Evolutionary conservation across 108 stramenopile genomes (phyloP).

Genomic region (Fragilariopsis cylindrus): DNA sequence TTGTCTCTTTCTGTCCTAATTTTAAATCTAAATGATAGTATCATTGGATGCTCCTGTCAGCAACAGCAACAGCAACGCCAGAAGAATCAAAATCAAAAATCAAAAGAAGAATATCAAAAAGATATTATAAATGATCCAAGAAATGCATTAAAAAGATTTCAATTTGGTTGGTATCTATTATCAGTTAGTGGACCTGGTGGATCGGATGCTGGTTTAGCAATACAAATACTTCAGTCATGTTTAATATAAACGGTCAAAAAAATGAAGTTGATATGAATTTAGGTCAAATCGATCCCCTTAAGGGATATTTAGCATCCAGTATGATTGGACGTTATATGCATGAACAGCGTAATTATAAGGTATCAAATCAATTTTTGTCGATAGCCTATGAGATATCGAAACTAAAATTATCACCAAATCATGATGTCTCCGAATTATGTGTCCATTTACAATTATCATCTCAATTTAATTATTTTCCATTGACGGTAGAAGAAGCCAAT

Average conservation of each 20-base stretch:
- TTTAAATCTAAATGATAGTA: no score
- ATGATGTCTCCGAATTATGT: slow-evolving; percentile 2
- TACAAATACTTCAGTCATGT: background rate
- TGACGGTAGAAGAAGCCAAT: background rate
- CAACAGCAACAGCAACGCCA: background rate
- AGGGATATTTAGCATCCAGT: background rate
- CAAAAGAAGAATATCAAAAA: background rate
- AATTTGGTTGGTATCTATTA: background rate
- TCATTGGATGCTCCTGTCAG: background rate
- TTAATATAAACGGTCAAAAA: background rate
- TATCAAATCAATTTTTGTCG: background rate
- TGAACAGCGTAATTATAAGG: background rate
- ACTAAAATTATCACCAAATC: background rate
- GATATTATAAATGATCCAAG: background rate
- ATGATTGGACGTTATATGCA: background rate
- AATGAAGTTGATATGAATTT: background rate
- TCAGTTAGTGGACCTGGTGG: background rate
- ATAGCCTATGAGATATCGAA: background rate
- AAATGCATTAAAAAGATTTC: background rate
- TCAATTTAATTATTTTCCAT: background rate
- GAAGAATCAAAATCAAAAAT: background rate
- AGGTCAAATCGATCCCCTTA: background rate
- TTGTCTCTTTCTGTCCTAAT: no score
- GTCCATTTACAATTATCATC: background rate
- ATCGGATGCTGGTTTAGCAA: background rate